phyloP scores from a whole-genome alignment of 2,329 filamentous ascomycete species.

The Fusarium buxicola region DNA sequence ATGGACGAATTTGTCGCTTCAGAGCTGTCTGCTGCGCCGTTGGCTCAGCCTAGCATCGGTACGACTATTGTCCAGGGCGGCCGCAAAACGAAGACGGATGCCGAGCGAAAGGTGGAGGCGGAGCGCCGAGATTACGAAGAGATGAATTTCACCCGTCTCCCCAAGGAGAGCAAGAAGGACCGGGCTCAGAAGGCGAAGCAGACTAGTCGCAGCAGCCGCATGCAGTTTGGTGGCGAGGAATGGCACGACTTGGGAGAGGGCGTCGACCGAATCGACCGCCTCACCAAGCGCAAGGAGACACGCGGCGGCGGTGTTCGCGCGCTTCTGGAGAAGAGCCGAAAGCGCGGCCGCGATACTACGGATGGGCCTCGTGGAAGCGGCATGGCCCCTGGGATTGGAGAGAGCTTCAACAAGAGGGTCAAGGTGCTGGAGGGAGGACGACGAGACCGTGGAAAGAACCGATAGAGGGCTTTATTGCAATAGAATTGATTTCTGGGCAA shows the following conservation, averaged over 20 bases:
- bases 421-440: conserved; percentile 65
- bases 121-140: conserved; percentile 92
- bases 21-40: conserved; percentile 84
- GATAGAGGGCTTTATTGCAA: conserved; percentile 43
- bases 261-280: conserved; percentile 84
- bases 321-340: conserved; percentile 85
- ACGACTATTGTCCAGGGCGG: conserved; percentile 86
- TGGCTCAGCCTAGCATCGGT: conserved; percentile 90
- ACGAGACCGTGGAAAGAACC: conserved; percentile 57
- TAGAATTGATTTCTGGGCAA: conserved; percentile 21
- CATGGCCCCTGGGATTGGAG: conserved; percentile 72
- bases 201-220: conserved; percentile 61
- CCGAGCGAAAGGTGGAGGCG: conserved; percentile 80
- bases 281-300: conserved; percentile 78
- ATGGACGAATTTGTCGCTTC: conserved; percentile 92
- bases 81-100: conserved; percentile 79
- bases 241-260: conserved; percentile 89
- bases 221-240: conserved; percentile 90
- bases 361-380: conserved; percentile 78
- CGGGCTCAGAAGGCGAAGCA: conserved; percentile 70
- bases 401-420: conserved; percentile 77
- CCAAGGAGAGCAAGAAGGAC: conserved; percentile 90
- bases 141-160: conserved; percentile 87
- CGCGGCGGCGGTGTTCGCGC: conserved; percentile 65
- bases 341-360: conserved; percentile 74